Evolutionary conservation across 2,329 filamentous ascomycete genomes (phyloP).

Genomic region (Nigrospora osmanthi): DNA sequence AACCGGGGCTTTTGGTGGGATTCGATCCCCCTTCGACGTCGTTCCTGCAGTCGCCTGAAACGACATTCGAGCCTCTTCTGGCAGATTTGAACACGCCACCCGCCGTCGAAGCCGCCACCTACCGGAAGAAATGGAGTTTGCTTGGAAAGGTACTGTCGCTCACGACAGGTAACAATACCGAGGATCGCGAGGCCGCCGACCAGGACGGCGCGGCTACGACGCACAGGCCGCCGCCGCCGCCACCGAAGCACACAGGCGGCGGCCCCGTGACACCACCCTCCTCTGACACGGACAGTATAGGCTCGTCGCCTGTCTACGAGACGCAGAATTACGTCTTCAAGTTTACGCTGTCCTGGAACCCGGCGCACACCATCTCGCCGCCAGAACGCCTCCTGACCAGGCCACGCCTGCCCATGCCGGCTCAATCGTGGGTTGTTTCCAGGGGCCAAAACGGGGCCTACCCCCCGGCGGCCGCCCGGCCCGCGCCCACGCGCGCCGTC

Average conservation of each 20-base stretch:
- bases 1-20: slow-evolving; percentile 38
- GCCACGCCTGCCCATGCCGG: slow-evolving; percentile 62
- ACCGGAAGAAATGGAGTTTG: slow-evolving; percentile 56
- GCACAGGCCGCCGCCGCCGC: slow-evolving; percentile 27
- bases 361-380: slow-evolving; percentile 40
- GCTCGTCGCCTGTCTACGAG: slow-evolving; percentile 46
- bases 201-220: slow-evolving; percentile 40
- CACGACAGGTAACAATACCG: slow-evolving; percentile 25
- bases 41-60: slow-evolving; percentile 13
- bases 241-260: slow-evolving; percentile 25
- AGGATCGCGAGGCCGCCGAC: slow-evolving; percentile 42
- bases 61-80: slow-evolving; percentile 12
- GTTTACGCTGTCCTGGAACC: slow-evolving; percentile 63
- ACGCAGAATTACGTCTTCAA: slow-evolving; percentile 61
- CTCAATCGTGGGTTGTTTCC: slow-evolving; percentile 53
- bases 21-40: slow-evolving; percentile 36
- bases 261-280: slow-evolving; percentile 23
- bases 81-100: slow-evolving; percentile 11
- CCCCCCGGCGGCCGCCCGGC: slow-evolving; percentile 27
- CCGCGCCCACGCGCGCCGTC: slow-evolving; percentile 36
- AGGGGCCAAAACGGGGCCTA: slow-evolving; percentile 29
- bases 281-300: slow-evolving; percentile 45
- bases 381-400: slow-evolving; percentile 57
- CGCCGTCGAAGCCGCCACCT: slow-evolving; percentile 15
- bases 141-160: slow-evolving; percentile 55